A percentile compares a stretch with the other conserved stretches of the same genome.
phyloP scores from a whole-genome alignment of 257 asterid genomes.

The Nicotiana otophora region DNA sequence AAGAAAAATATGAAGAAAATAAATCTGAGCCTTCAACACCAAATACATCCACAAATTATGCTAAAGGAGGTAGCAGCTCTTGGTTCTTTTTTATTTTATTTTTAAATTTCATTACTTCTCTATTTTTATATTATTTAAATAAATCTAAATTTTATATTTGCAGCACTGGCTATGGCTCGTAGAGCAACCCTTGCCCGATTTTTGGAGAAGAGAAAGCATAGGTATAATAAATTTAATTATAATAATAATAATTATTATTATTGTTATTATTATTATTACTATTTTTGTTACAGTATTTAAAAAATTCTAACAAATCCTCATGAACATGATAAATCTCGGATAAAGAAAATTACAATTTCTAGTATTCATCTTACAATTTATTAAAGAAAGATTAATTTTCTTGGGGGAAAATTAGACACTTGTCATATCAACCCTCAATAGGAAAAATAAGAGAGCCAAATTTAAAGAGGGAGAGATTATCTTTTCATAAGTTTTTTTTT shows the following conservation, averaged over 20 bases:
- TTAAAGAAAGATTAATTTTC: background rate
- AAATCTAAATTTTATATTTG: background rate
- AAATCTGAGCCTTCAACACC: conserved; percentile 2
- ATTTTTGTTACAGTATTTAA: background rate
- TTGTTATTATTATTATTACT: background rate
- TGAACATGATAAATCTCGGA: no score
- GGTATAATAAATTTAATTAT: conserved; percentile 16
- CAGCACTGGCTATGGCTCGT: conserved; percentile 57
- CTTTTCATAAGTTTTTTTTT: background rate
- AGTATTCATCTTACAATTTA: no score
- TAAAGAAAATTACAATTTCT: no score
- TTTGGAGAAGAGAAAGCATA: conserved; percentile 45
- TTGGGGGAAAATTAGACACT: background rate
- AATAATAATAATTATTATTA: no score
- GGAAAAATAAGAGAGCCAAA: background rate
- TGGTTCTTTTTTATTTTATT: background rate
- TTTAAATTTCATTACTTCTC: background rate
- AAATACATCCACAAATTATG: conserved; percentile 6
- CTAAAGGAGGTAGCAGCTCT: conserved; percentile 12
- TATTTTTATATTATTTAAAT: background rate
- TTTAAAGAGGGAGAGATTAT: background rate
- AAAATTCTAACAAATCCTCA: background rate
- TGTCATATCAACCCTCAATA: background rate
- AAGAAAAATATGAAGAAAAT: background rate
- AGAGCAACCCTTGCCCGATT: conserved; percentile 58